phyloP scores from a whole-genome alignment of 2,329 filamentous ascomycete species.

The Chalaropsis ovoidea region DNA sequence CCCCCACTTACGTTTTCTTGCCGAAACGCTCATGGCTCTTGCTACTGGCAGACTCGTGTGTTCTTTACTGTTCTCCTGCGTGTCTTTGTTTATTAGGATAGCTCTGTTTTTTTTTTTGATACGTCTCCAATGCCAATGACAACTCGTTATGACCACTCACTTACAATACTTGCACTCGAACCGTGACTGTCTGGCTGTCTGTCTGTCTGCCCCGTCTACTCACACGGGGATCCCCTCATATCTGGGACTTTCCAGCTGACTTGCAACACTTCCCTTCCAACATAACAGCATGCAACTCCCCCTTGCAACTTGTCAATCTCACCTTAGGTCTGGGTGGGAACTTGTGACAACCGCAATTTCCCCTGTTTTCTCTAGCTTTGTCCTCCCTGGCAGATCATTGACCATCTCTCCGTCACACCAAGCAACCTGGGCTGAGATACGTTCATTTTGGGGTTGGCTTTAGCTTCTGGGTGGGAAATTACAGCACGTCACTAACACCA shows the following conservation, averaged over 20 bases:
- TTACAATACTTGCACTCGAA: too few relatives aligned
- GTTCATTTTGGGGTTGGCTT: constrained; percentile 1
- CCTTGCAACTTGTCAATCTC: neutral
- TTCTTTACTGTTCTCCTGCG: neutral
- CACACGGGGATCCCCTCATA: too few relatives aligned
- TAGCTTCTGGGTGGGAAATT: constrained; percentile 8
- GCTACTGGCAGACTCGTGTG: neutral
- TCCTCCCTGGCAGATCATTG: neutral
- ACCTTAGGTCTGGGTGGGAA: too few relatives aligned
- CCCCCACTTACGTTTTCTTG: constrained; percentile 10
- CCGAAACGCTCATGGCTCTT: constrained; percentile 1
- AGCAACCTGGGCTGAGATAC: neutral
- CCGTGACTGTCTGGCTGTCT: neutral
- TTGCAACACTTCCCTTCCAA: neutral
- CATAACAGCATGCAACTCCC: neutral
- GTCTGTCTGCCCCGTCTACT: too few relatives aligned
- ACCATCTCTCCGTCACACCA: constrained; percentile 1
- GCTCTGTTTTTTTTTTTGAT: constrained; percentile 12
- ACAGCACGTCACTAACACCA: neutral
- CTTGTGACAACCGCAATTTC: constrained; percentile 8
- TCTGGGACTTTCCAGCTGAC: too few relatives aligned
- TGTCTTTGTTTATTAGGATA: constrained; percentile 13
- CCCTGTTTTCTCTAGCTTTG: neutral
- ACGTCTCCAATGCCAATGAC: constrained; percentile 3
- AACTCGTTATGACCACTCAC: neutral